These are phyloP conservation scores for Dentipellis fragilis DNA, from an alignment of 768 basidiomycete species.

Conservation along the genomic window DNA sequence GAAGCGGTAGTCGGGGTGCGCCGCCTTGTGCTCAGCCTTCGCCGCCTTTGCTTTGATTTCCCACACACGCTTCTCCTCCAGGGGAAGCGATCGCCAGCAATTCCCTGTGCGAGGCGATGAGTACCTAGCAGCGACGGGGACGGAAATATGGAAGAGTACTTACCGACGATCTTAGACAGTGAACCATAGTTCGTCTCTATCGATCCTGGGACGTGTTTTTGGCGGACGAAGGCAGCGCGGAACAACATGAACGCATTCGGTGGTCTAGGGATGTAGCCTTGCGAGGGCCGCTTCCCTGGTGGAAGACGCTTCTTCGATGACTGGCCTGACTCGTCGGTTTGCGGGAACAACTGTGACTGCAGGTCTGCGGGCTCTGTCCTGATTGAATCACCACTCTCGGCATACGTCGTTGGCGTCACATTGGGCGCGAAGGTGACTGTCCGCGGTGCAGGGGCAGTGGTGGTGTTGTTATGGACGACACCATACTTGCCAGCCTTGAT, in stretches of 20 bases:
- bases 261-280: slow-evolving; percentile 25
- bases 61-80: slow-evolving; percentile 65
- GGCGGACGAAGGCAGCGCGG: slow-evolving; percentile 21
- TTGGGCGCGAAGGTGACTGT: slow-evolving; percentile 57
- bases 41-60: slow-evolving; percentile 63
- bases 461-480: slow-evolving; percentile 13
- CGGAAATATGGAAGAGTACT: not conserved
- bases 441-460: slow-evolving; percentile 29
- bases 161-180: slow-evolving; percentile 38
- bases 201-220: slow-evolving; percentile 40
- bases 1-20: slow-evolving; percentile 57
- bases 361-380: slow-evolving; percentile 23
- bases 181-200: slow-evolving; percentile 41
- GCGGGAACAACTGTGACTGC: slow-evolving; percentile 43
- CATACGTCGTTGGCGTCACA: slow-evolving; percentile 44
- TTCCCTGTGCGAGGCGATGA: slow-evolving; percentile 21
- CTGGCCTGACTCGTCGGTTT: slow-evolving; percentile 31
- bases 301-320: slow-evolving; percentile 39
- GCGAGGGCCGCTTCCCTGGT: slow-evolving; percentile 55
- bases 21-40: slow-evolving; percentile 60
- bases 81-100: slow-evolving; percentile 59
- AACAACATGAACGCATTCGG: slow-evolving; percentile 31
- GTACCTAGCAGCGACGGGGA: too few species aligned
- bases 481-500: slow-evolving; percentile 48
- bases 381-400: slow-evolving; percentile 23